Conservation (phyloP, 805 yeast genomes). For the Candida insectorum region DNA sequence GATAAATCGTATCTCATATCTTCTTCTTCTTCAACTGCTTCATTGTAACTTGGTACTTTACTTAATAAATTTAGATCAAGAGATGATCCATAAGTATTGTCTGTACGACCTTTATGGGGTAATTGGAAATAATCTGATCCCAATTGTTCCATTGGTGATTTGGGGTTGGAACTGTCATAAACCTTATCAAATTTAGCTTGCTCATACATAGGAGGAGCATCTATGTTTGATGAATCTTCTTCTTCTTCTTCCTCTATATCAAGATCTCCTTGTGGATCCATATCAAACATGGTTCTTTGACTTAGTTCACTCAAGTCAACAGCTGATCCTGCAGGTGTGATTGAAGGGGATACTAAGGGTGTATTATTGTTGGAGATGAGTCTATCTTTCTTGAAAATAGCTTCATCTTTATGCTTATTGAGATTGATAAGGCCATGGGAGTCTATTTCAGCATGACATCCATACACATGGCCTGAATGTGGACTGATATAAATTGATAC, state of each 20-base stretch:
- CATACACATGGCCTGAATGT: conserved; percentile 32
- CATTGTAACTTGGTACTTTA: conserved; percentile 37
- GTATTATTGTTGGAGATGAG: conserved; percentile 6
- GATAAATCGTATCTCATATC: conserved; percentile 16
- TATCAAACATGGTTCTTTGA: background rate
- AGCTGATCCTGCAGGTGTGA: conserved; percentile 7
- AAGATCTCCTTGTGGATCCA: conserved; percentile 4
- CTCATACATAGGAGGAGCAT: conserved; percentile 45
- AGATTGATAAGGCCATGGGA: conserved; percentile 20
- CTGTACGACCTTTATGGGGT: conserved; percentile 14
- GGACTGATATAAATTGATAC: conserved; percentile 41
- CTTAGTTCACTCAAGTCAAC: conserved; percentile 4
- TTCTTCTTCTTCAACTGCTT: conserved; percentile 38
- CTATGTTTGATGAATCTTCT: conserved; percentile 21
- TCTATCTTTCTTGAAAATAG: conserved; percentile 26
- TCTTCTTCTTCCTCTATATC: conserved; percentile 15
- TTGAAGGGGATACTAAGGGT: conserved; percentile 4
- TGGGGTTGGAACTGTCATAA: conserved; percentile 32
- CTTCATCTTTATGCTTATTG: conserved; percentile 21
- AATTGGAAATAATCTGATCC: conserved; percentile 31
- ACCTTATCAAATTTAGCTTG: conserved; percentile 35
- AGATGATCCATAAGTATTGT: background rate
- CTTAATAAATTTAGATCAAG: conserved; percentile 24
- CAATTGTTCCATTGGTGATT: conserved; percentile 37
- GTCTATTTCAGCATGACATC: conserved; percentile 31